Evolutionary conservation across 371 early-diverging fungal genomes (phyloP), one percentile per base, ranked within the genome.

Genomic region (Mortierella sp.): DNA sequence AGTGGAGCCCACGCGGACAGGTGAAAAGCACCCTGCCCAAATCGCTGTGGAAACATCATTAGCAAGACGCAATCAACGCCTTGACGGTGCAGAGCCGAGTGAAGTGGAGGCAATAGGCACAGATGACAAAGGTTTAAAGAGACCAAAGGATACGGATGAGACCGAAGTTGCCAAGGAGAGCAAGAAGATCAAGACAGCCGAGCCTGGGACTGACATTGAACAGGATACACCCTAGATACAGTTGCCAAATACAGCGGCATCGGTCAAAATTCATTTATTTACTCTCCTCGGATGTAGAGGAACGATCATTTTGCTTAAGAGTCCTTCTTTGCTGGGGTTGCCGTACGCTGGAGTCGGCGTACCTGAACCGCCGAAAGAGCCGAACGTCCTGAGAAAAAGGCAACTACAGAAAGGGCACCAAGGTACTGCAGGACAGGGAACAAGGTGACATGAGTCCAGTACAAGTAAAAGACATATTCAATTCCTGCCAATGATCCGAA

Each of bases 381-480:
- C 52, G 81, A 82, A 65, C 86, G 85, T 52, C 93, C 93, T 12
- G 89, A 80, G 24, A 87, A 65, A 45, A 84, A 82, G 13, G 89
- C 84, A 18, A 89, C 63, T n/a, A 83, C 24, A 30, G 84, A 80
- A 13, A 89, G 67, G 6, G 81, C 80, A 46, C 81, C 74, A 7
- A 91, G 82, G 68, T 88, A 91, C 18, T 83, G 83, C 18, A 93
- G 82, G 23, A 89, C 86, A 71, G 92, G 87, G 76, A 91, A 89
- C 46, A 93, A 67, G 70, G 89, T 91, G 54, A 90, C 81, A 43
- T 82, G 69, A 16, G 86, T 83, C 91, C 91, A 93, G 81, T 90
- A 93, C 43, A 84, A 78, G 80, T 86, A 88, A 58, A 89, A 88
- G 23, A 91, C 80, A 27, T 78, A 82, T 65, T 89, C 86, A 58